Evolutionary conservation across 495 filamentous ascomycete genomes (phyloP).

Genomic region (Aspergillus steynii): DNA sequence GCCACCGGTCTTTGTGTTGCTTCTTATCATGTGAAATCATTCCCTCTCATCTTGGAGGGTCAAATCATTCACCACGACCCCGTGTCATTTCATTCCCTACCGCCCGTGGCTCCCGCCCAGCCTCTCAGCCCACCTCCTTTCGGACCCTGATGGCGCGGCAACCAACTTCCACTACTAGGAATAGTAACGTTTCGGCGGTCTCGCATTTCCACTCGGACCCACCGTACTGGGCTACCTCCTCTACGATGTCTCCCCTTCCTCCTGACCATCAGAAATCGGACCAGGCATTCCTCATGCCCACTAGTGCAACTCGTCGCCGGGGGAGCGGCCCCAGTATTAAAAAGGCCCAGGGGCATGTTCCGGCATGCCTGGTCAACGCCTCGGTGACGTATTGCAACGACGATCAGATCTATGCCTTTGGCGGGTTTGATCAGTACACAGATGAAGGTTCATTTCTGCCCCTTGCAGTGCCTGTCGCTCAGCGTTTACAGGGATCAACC

Average conservation of each 20-base stretch:
- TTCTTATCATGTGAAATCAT: slow-evolving; percentile 4
- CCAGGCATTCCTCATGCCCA: slow-evolving; percentile 83
- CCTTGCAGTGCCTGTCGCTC: neutral
- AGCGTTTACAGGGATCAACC: neutral
- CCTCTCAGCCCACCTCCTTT: slow-evolving; percentile 1
- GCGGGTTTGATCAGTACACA: slow-evolving; percentile 98
- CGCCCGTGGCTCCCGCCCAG: neutral
- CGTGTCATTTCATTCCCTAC: neutral
- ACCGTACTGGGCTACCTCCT: slow-evolving; percentile 34
- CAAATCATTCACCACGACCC: neutral
- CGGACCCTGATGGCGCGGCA: slow-evolving; percentile 29
- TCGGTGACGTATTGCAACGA: slow-evolving; percentile 96
- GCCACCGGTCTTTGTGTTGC: neutral
- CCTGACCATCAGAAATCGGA: slow-evolving; percentile 40
- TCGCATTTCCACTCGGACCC: slow-evolving; percentile 38
- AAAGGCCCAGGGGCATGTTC: slow-evolving; percentile 79
- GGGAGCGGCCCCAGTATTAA: slow-evolving; percentile 70
- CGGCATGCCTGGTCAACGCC: slow-evolving; percentile 94
- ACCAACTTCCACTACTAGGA: slow-evolving; percentile 27
- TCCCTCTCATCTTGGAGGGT: neutral
- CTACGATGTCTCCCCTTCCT: slow-evolving; percentile 28
- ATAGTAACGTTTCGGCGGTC: slow-evolving; percentile 22
- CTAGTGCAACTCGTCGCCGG: slow-evolving; percentile 65
- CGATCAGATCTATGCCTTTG: slow-evolving; percentile 96
- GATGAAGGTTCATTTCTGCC: slow-evolving; percentile 71